phyloP scores from a whole-genome alignment of 345 rosid species.

The Brassica carinata region DNA sequence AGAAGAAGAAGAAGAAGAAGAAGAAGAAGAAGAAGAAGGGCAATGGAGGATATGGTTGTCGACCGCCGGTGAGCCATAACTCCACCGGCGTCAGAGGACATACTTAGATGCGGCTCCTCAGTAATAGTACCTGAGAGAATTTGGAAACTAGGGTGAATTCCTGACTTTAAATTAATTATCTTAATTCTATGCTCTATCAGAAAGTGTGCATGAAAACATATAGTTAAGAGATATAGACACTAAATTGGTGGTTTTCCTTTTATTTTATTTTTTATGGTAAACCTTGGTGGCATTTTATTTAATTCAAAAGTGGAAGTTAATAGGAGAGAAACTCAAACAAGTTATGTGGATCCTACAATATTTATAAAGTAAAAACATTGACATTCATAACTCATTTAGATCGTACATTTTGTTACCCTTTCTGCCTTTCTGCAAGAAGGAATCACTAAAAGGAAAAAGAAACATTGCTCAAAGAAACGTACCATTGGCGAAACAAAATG shows the following conservation, averaged over 20 bases:
- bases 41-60: too few relatives aligned
- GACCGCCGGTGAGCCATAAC: too few relatives aligned
- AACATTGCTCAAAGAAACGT: slow-evolving; percentile 11
- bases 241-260: not conserved
- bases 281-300: not conserved
- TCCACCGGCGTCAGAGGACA: too few relatives aligned
- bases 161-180: too few relatives aligned
- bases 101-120: too few relatives aligned
- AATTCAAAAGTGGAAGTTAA: not conserved
- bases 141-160: too few relatives aligned
- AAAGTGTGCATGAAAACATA: not conserved
- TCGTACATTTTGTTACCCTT: slow-evolving; percentile 30
- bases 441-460: slow-evolving; percentile 21
- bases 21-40: too few relatives aligned
- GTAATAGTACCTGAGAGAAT: too few relatives aligned
- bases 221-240: not conserved
- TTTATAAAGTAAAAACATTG: slow-evolving; percentile 11
- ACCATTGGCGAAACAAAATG: not conserved
- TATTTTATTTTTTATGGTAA: too few relatives aligned
- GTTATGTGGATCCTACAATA: slow-evolving; percentile 28
- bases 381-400: slow-evolving; percentile 19
- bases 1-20: too few relatives aligned
- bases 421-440: not conserved
- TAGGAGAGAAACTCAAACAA: slow-evolving; percentile 19
- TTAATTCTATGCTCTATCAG: not conserved